Conservation (phyloP, 345 rosid species). For the Camelina sativa region DNA sequence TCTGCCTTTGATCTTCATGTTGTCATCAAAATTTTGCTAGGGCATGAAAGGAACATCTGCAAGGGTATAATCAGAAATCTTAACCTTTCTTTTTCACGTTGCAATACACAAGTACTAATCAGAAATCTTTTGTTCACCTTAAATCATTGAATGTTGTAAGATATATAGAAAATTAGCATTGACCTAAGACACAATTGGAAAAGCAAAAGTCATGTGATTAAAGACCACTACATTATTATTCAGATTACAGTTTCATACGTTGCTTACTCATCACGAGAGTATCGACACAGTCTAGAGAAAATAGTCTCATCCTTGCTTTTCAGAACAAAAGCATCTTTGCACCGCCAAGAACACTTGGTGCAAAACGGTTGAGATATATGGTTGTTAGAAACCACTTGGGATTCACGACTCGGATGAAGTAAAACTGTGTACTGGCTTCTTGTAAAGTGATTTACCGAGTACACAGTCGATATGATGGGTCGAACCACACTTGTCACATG, state of each 20-base stretch:
- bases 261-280: not conserved
- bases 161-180: not conserved
- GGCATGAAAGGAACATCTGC: not conserved
- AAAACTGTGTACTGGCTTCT: not conserved
- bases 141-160: not conserved
- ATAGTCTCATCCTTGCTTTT: not conserved
- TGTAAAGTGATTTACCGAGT: slow-evolving; percentile 1
- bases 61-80: not conserved
- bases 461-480: slow-evolving; percentile 1
- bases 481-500: slow-evolving; percentile 6
- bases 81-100: not conserved
- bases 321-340: not conserved
- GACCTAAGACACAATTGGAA: not conserved
- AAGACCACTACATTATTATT: not conserved
- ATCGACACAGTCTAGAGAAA: not conserved
- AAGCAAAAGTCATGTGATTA: not conserved
- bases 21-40: slow-evolving; percentile 7
- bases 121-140: too few relatives aligned
- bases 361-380: slow-evolving; percentile 4
- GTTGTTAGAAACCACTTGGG: slow-evolving; percentile 1
- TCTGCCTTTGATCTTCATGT: slow-evolving; percentile 23
- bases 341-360: not conserved
- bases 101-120: not conserved
- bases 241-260: not conserved
- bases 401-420: not conserved